Evolutionary conservation across 768 basidiomycete genomes (phyloP).

Genomic region (Suillus subalutaceus): DNA sequence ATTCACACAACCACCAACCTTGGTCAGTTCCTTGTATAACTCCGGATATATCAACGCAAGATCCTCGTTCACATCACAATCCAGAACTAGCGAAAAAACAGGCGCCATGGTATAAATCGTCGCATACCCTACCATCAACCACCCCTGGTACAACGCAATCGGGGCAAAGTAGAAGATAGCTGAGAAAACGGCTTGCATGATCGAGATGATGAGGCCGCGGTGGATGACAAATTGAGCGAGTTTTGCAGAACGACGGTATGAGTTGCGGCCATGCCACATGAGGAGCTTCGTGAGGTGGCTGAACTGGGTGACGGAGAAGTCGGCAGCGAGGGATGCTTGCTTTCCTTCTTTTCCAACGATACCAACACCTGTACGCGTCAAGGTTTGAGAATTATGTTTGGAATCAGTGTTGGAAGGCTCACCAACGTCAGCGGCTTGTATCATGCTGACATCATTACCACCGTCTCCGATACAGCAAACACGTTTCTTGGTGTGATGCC

Average conservation of each 20-base stretch:
- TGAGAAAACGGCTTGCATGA: slow-evolving; percentile 97
- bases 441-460: slow-evolving; percentile 99
- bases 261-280: slow-evolving; percentile 98
- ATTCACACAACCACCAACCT: slow-evolving; percentile 51
- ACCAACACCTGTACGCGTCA: slow-evolving; percentile 70
- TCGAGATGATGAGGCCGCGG: slow-evolving; percentile 92
- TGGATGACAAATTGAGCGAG: slow-evolving; percentile 99
- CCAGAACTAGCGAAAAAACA: slow-evolving; percentile 95
- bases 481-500: slow-evolving; percentile 87
- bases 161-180: slow-evolving; percentile 94
- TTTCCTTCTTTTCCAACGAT: slow-evolving; percentile 99
- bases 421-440: slow-evolving; percentile 99
- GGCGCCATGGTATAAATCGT: slow-evolving; percentile 98
- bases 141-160: slow-evolving; percentile 97
- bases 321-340: slow-evolving; percentile 98
- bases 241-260: slow-evolving; percentile 97
- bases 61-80: slow-evolving; percentile 95
- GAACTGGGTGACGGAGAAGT: slow-evolving; percentile 98
- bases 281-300: slow-evolving; percentile 93
- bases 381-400: not conserved
- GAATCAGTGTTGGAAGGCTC: slow-evolving; percentile 36
- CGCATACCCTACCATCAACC: slow-evolving; percentile 96
- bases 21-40: slow-evolving; percentile 95
- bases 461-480: slow-evolving; percentile 99
- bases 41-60: slow-evolving; percentile 95